Conservation (phyloP, 75 land plant genomes). For the Larix kaempferi region DNA sequence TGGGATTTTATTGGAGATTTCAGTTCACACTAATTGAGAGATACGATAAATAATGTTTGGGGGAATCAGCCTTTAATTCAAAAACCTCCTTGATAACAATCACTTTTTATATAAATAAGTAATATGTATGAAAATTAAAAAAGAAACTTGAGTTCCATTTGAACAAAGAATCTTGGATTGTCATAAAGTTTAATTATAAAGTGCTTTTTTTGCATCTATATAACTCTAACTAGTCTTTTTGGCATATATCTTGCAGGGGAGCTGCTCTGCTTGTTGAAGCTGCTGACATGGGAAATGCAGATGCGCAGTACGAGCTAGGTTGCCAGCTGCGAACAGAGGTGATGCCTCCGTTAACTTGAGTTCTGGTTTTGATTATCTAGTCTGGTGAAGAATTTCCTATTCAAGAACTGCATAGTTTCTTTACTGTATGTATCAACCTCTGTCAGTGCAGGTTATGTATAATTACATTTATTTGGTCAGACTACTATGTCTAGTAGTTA, state of each 20-base stretch:
- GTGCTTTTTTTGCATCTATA: not conserved
- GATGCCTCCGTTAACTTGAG: not conserved
- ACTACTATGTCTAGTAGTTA: too few species aligned
- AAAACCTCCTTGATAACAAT: too few species aligned
- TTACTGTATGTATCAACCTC: too few species aligned
- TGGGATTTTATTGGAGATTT: too few species aligned
- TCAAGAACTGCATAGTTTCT: too few species aligned
- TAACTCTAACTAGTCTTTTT: not conserved
- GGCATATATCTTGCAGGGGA: constrained; percentile 39
- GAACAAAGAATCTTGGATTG: not conserved
- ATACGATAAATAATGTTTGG: too few species aligned
- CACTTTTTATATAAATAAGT: not conserved
- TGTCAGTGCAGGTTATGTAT: too few species aligned
- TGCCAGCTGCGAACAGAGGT: constrained; percentile 68
- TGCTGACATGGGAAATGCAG: constrained; percentile 85
- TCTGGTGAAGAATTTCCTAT: too few species aligned
- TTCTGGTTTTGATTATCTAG: too few species aligned
- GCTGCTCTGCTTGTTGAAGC: constrained; percentile 80
- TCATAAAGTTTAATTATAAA: not conserved
- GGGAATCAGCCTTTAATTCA: too few species aligned
- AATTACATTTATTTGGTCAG: too few species aligned
- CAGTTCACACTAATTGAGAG: too few species aligned
- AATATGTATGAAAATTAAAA: not conserved
- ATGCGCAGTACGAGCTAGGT: constrained; percentile 85
- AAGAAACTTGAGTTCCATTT: not conserved